phyloP scores from a whole-genome alignment of 2,329 filamentous ascomycete genomes.

The Xylariaceae sp. region DNA sequence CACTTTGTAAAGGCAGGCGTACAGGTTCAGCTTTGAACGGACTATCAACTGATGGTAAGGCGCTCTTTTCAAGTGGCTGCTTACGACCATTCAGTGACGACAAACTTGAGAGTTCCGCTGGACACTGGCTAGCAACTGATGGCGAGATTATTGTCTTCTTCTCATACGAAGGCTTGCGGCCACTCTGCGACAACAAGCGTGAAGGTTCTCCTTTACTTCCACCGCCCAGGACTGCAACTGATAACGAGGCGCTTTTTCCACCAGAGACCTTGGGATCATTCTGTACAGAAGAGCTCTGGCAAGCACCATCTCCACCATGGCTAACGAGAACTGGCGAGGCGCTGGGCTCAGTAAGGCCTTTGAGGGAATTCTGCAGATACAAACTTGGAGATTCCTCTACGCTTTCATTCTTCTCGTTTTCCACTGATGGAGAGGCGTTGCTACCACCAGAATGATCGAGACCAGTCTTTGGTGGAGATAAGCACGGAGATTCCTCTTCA shows the following conservation, averaged over 20 bases:
- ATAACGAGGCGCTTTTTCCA: not conserved
- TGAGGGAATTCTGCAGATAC: not conserved
- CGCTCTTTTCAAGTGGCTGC: not conserved
- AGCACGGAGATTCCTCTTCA: not conserved
- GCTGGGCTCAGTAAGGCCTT: too few species aligned
- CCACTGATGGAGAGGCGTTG: not conserved
- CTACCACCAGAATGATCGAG: not conserved
- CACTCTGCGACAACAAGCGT: not conserved
- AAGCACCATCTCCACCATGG: too few species aligned
- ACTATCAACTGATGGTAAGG: not conserved
- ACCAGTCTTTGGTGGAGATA: conserved; percentile 29
- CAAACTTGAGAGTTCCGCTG: too few species aligned
- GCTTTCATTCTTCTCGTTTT: not conserved
- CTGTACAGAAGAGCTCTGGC: not conserved
- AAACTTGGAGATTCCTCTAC: not conserved
- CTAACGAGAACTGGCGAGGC: too few species aligned
- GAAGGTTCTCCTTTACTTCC: not conserved
- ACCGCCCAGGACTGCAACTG: not conserved
- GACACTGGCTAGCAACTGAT: too few species aligned
- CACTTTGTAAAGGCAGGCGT: too few species aligned
- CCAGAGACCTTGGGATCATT: not conserved
- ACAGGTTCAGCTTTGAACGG: too few species aligned
- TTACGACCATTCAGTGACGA: not conserved
- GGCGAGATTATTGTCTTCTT: not conserved
- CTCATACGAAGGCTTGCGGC: not conserved